Conservation (phyloP, 257 asterid species). For the Solanum paucissectum region DNA sequence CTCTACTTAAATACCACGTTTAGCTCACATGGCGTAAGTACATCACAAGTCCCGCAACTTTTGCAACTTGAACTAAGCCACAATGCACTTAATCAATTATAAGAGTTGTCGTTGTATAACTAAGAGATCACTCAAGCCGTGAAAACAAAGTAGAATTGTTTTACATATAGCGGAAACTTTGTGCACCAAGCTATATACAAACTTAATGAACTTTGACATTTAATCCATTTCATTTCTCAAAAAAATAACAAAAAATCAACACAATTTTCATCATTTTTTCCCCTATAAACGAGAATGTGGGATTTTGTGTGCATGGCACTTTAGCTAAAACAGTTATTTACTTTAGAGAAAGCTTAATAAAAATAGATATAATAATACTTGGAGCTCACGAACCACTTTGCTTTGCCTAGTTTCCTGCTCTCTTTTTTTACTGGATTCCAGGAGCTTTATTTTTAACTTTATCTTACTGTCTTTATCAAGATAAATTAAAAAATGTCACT, state of each 20-base stretch:
- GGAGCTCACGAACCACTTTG: constrained; percentile 13
- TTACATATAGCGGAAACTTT: too few relatives aligned
- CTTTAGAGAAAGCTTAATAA: not conserved
- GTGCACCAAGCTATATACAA: not conserved
- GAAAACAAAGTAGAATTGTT: too few relatives aligned
- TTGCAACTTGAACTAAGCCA: not conserved
- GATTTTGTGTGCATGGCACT: not conserved
- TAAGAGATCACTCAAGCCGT: not conserved
- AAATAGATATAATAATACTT: not conserved
- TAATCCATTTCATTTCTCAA: not conserved
- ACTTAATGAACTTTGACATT: not conserved
- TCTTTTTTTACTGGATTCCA: constrained; percentile 27
- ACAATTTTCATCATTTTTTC: not conserved
- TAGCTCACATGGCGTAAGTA: not conserved
- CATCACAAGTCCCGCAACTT: not conserved
- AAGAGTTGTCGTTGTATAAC: too few relatives aligned
- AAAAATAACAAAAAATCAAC: not conserved
- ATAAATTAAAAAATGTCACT: not conserved
- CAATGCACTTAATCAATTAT: not conserved
- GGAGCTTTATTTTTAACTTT: constrained; percentile 10
- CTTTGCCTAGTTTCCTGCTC: constrained; percentile 9
- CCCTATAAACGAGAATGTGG: not conserved
- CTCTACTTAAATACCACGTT: not conserved
- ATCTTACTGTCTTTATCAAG: not conserved
- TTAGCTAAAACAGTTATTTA: not conserved